Conservation (phyloP, 768 basidiomycete genomes). For the Porphyrellus cyaneotinctus region DNA sequence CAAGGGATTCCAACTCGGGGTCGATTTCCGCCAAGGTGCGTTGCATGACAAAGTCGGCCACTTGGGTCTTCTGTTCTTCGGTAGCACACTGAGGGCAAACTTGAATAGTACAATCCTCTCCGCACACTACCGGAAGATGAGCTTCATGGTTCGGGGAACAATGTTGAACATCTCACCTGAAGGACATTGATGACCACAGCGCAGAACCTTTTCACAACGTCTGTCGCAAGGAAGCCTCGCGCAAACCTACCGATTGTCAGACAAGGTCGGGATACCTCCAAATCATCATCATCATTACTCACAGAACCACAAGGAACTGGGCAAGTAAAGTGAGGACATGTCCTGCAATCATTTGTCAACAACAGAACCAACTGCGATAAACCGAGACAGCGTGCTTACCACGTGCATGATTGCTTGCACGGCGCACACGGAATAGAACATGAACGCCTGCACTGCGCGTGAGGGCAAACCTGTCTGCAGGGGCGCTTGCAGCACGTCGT, state of each 20-base stretch:
- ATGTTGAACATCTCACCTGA: conserved; percentile 43
- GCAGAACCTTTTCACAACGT: conserved; percentile 44
- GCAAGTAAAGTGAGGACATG: conserved; percentile 51
- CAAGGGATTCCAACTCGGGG: conserved; percentile 35
- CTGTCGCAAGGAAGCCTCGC: conserved; percentile 59
- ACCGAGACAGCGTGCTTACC: conserved; percentile 31
- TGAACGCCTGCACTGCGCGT: conserved; percentile 43
- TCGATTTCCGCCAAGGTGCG: conserved; percentile 48
- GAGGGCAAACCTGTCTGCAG: conserved; percentile 54
- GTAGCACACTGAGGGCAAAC: conserved; percentile 50
- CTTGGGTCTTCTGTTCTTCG: conserved; percentile 31
- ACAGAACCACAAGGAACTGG: conserved; percentile 68
- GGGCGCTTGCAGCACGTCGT: conserved; percentile 40
- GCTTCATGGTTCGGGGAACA: background rate
- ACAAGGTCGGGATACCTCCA: background rate
- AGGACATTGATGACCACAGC: conserved; percentile 63
- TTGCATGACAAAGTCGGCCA: conserved; percentile 60
- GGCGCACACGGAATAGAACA: conserved; percentile 58
- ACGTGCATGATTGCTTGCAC: conserved; percentile 58
- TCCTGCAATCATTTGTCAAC: conserved; percentile 32
- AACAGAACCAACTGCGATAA: background rate
- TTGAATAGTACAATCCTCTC: conserved; percentile 57
- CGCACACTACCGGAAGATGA: conserved; percentile 47
- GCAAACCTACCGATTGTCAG: conserved; percentile 45
- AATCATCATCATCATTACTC: conserved; percentile 22